A percentile compares a stretch with the other conserved stretches of the same genome.
These are phyloP conservation scores for Citrus sp. DNA, from an alignment of 345 rosid species.

Conservation along the genomic window DNA sequence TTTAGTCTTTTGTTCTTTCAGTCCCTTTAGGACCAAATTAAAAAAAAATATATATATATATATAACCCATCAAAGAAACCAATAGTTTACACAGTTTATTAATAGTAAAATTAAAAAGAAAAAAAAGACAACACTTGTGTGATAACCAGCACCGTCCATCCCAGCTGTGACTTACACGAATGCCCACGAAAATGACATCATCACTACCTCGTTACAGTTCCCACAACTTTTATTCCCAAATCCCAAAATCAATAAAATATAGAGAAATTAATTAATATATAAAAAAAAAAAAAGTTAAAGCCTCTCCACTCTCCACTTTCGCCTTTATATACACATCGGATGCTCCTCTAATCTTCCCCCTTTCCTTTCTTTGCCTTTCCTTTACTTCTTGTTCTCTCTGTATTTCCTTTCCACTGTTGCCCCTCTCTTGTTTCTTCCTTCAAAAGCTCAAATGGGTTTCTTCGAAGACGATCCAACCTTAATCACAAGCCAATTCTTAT, in stretches of 20 bases:
- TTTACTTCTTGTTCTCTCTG: not conserved
- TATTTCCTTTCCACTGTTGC: not conserved
- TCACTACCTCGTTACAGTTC: not conserved
- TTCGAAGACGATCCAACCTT: constrained; percentile 63
- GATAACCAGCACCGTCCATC: not conserved
- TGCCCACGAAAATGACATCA: constrained; percentile 15
- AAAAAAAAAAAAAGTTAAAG: too few species aligned
- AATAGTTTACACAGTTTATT: too few species aligned
- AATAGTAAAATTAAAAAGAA: too few species aligned
- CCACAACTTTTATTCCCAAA: not conserved
- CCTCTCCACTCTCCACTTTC: too few species aligned
- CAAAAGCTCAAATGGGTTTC: constrained; percentile 41
- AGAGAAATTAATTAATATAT: too few species aligned
- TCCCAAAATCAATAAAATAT: not conserved
- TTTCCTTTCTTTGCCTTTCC: constrained; percentile 21
- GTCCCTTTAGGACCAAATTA: not conserved
- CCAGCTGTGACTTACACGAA: constrained; percentile 16
- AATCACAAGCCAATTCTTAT: constrained; percentile 51
- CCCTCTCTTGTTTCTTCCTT: not conserved
- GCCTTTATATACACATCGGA: constrained; percentile 20
- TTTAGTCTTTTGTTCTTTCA: not conserved
- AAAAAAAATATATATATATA: too few species aligned
- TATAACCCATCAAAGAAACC: not conserved
- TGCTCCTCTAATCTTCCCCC: constrained; percentile 20
- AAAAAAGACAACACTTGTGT: not conserved